Base-by-base conservation (phyloP, 2,329 filamentous ascomycete species). In the Alternaria arborescens region DNA sequence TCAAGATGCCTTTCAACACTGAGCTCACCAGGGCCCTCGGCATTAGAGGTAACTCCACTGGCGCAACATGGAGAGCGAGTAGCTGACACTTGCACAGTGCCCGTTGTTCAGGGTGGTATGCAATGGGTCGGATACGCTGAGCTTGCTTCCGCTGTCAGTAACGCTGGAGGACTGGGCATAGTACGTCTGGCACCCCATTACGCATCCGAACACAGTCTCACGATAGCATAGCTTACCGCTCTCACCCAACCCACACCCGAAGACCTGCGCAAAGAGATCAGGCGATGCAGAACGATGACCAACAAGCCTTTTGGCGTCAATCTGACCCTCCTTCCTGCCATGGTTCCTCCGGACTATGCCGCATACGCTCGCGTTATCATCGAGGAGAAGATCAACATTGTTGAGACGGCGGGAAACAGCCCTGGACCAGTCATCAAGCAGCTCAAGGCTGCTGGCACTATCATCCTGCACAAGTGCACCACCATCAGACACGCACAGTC, bases 391-490 rank as follows among this genome's bases (percentile, higher is more conserved):
- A 85, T 98, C 81, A 88, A 87, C 66, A 90, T 98, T 63, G 94
- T 98, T 70, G 95, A 98, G 82, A 97, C 93, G 3, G 93, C 93
- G 1, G 93, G 93, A 55, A 97, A 97, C 83, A 89, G 85, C 72
- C 95, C 95, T 0, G 95, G 93, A 1, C 93, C 94, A 4, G 90
- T 99, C 66, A 98, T 99, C 79, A 85, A 87, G 76, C 88, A 93
- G 83, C 86, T 99, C 55, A 99, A 98, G 83, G 86, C 86, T 62
- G 91, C 89, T 6, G 88, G 88, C 58, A 87, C 87, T 72, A 94
- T 87, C 57, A 89, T 99, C 71, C 83, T 99, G 58, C 95, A 99
- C 87, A 99, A 99, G 83, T 98, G 95, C 84, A 99, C 95, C 8
- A 96, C 93, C 5, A 97, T 99, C 81, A 85, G 93, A 56, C 95